These are phyloP conservation scores for Chalciporus pseudorubinellus DNA, from an alignment of 768 basidiomycete genomes.

Conservation along the genomic window DNA sequence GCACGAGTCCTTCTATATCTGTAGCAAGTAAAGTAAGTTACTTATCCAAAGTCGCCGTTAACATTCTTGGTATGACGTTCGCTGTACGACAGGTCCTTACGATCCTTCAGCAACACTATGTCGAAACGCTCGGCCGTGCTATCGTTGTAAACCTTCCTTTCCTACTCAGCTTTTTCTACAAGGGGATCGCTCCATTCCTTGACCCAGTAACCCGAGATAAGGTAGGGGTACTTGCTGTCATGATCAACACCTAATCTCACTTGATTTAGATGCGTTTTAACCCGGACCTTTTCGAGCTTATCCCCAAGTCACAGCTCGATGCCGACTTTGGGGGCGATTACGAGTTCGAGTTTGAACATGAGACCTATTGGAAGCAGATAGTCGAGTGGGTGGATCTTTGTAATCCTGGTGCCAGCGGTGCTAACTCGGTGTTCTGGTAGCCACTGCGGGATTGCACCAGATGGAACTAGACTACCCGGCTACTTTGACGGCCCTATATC, in stretches of 20 bases:
- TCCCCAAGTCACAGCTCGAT: slow-evolving; percentile 74
- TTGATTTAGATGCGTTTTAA: slow-evolving; percentile 78
- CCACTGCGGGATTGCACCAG: slow-evolving; percentile 53
- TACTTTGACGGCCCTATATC: slow-evolving; percentile 28
- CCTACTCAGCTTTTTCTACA: slow-evolving; percentile 75
- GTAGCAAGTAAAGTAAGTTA: slow-evolving; percentile 67
- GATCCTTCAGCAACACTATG: slow-evolving; percentile 87
- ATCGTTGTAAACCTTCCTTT: slow-evolving; percentile 79
- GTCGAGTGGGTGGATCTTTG: slow-evolving; percentile 43
- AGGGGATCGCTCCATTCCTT: slow-evolving; percentile 80
- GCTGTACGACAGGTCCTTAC: slow-evolving; percentile 49
- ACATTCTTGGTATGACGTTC: not conserved
- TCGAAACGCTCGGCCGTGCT: slow-evolving; percentile 83
- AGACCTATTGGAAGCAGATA: slow-evolving; percentile 77
- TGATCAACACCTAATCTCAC: not conserved
- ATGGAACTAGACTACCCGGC: slow-evolving; percentile 46
- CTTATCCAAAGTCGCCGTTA: not conserved
- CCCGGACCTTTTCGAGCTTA: slow-evolving; percentile 72
- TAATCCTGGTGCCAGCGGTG: too few species aligned
- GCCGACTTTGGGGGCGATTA: slow-evolving; percentile 80
- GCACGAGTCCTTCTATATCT: slow-evolving; percentile 81
- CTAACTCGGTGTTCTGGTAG: slow-evolving; percentile 27
- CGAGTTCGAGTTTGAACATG: slow-evolving; percentile 69
- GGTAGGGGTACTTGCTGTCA: slow-evolving; percentile 35
- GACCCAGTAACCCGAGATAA: slow-evolving; percentile 89